Evolutionary conservation across 768 basidiomycete species (phyloP).

Genomic region (Lentinula detonsa): DNA sequence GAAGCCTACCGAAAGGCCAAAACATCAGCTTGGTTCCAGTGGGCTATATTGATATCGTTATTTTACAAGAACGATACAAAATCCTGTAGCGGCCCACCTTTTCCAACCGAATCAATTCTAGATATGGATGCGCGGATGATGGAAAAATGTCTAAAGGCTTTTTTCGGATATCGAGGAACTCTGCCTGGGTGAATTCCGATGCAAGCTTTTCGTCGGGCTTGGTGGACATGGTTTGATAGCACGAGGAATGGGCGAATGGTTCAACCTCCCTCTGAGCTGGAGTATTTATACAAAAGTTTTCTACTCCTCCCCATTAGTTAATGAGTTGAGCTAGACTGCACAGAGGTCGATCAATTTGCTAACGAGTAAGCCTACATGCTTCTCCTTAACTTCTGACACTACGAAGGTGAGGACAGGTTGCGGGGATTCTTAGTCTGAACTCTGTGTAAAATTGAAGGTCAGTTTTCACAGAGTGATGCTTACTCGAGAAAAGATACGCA

Average conservation of each 20-base stretch:
- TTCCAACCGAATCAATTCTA: slow-evolving; percentile 45
- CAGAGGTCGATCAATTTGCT: background rate
- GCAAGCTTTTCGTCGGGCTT: slow-evolving; percentile 11
- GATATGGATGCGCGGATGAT: slow-evolving; percentile 28
- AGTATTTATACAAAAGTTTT: background rate
- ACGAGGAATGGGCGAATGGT: background rate
- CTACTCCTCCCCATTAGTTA: background rate
- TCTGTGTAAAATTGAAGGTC: background rate
- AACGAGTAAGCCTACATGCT: background rate
- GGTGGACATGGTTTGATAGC: slow-evolving; percentile 16
- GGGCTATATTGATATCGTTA: slow-evolving; percentile 24
- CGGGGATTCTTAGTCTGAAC: background rate
- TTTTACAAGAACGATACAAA: background rate
- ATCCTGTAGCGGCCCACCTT: slow-evolving; percentile 25
- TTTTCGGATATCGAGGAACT: slow-evolving; percentile 16
- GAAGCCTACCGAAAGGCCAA: slow-evolving; percentile 42
- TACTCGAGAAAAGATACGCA: background rate
- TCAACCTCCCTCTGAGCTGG: background rate
- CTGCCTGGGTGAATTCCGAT: slow-evolving; percentile 5
- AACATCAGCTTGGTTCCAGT: slow-evolving; percentile 47
- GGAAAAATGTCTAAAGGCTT: slow-evolving; percentile 25
- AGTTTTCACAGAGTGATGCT: background rate
- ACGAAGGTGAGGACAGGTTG: background rate
- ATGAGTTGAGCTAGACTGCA: background rate
- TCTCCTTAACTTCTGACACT: background rate